These are phyloP conservation scores for Mycena amicta DNA, from an alignment of 768 basidiomycete genomes.

Conservation along the genomic window DNA sequence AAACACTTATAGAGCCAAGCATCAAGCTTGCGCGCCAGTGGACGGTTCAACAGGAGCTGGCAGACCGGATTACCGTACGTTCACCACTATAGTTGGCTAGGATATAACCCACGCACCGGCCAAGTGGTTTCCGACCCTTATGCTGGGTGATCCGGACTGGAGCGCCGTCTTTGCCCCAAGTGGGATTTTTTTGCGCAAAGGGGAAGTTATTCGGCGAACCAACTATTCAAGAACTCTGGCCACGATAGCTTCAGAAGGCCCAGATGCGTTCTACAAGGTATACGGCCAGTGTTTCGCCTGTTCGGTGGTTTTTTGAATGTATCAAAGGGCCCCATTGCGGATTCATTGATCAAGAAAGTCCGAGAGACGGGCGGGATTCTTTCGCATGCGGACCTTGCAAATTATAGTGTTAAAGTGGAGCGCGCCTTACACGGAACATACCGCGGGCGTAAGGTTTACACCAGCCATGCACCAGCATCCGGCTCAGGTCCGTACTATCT, in stretches of 20 bases:
- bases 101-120: neutral
- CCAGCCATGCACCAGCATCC: slow-evolving; percentile 80
- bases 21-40: slow-evolving; percentile 77
- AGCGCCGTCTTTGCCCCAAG: slow-evolving; percentile 78
- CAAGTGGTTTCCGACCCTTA: slow-evolving; percentile 52
- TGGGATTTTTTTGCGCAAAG: slow-evolving; percentile 70
- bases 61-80: slow-evolving; percentile 67
- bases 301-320: slow-evolving; percentile 16
- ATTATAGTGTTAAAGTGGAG: slow-evolving; percentile 68
- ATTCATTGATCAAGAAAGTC: slow-evolving; percentile 74
- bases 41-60: slow-evolving; percentile 78
- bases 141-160: slow-evolving; percentile 77
- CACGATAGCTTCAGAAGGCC: slow-evolving; percentile 72
- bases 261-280: slow-evolving; percentile 83
- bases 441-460: slow-evolving; percentile 78
- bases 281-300: slow-evolving; percentile 12
- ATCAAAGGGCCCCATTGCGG: slow-evolving; percentile 75
- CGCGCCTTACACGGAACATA: slow-evolving; percentile 81
- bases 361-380: slow-evolving; percentile 77
- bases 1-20: slow-evolving; percentile 72
- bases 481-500: slow-evolving; percentile 59
- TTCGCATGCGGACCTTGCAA: slow-evolving; percentile 69
- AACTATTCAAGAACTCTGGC: slow-evolving; percentile 80
- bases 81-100: slow-evolving; percentile 2
- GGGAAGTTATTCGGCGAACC: slow-evolving; percentile 69